phyloP scores from a whole-genome alignment of 345 rosid species.

The Jatropha curcas region DNA sequence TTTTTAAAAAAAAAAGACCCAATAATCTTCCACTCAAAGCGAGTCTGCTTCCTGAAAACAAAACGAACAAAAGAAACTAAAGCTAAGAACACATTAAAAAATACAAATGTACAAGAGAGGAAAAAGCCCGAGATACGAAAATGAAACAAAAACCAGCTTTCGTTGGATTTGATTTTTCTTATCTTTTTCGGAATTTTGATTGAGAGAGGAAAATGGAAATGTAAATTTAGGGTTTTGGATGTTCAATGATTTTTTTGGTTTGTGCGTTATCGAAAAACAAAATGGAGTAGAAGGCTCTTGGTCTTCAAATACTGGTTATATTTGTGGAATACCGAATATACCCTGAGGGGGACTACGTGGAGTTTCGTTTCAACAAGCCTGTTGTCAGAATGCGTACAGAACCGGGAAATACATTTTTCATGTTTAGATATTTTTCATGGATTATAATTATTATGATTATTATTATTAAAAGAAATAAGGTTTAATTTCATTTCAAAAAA shows the following conservation, averaged over 20 bases:
- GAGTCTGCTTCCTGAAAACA: slow-evolving; percentile 31
- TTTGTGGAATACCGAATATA: slow-evolving; percentile 20
- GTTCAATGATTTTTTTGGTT: neutral
- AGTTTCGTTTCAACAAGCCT: neutral
- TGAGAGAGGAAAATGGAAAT: slow-evolving; percentile 17
- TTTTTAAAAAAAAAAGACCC: neutral
- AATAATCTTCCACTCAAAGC: neutral
- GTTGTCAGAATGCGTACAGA: neutral
- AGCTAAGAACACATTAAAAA: slow-evolving; percentile 9
- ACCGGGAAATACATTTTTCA: too few species aligned
- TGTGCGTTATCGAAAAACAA: neutral
- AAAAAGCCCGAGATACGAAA: neutral
- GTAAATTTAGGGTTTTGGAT: slow-evolving; percentile 44
- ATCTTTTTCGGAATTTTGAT: neutral
- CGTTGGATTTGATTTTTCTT: neutral
- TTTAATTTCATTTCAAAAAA: too few species aligned
- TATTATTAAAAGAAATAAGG: too few species aligned
- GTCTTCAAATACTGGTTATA: slow-evolving; percentile 16
- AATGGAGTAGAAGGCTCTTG: neutral
- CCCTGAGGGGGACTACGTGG: neutral
- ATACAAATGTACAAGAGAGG: slow-evolving; percentile 18
- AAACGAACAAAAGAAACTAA: slow-evolving; percentile 17
- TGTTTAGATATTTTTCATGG: too few species aligned
- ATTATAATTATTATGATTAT: too few species aligned
- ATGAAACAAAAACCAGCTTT: neutral